Conservation (phyloP, 2,329 filamentous ascomycete genomes). For the Pseudogymnoascus sp. region DNA sequence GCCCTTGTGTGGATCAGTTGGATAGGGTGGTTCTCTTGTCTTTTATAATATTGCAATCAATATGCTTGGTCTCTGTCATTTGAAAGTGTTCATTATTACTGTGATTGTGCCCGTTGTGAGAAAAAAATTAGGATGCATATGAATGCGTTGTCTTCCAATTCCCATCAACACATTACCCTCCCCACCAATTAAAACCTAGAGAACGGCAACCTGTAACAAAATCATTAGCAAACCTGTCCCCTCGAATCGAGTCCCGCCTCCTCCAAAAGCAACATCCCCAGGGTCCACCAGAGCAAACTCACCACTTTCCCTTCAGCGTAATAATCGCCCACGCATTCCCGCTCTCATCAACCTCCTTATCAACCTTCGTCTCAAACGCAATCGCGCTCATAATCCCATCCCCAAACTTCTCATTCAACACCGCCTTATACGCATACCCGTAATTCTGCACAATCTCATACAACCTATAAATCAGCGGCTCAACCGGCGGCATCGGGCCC, state of each 20-base stretch:
- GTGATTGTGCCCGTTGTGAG: neutral
- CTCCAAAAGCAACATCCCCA: neutral
- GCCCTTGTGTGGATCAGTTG: neutral
- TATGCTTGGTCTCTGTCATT: neutral
- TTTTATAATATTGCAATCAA: neutral
- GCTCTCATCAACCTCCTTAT: conserved; percentile 84
- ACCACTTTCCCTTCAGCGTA: conserved; percentile 44
- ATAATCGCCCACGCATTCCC: conserved; percentile 80
- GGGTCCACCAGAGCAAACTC: neutral
- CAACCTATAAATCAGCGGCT: conserved; percentile 81
- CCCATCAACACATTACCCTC: neutral
- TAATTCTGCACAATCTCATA: conserved; percentile 97
- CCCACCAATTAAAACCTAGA: conserved; percentile 10
- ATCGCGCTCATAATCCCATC: conserved; percentile 97
- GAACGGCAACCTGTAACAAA: conserved; percentile 12
- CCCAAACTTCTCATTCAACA: conserved; percentile 90
- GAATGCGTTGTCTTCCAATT: neutral
- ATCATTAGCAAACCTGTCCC: neutral
- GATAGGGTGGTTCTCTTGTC: neutral
- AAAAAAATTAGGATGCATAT: neutral
- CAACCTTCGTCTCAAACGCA: conserved; percentile 79
- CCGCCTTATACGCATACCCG: conserved; percentile 89
- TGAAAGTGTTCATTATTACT: conserved; percentile 3
- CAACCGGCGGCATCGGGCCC: conserved; percentile 75
- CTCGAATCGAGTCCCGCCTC: neutral